These are phyloP conservation scores for Hawksworthiomyces lignivorus DNA, from an alignment of 2,329 filamentous ascomycete genomes.

Conservation along the genomic window DNA sequence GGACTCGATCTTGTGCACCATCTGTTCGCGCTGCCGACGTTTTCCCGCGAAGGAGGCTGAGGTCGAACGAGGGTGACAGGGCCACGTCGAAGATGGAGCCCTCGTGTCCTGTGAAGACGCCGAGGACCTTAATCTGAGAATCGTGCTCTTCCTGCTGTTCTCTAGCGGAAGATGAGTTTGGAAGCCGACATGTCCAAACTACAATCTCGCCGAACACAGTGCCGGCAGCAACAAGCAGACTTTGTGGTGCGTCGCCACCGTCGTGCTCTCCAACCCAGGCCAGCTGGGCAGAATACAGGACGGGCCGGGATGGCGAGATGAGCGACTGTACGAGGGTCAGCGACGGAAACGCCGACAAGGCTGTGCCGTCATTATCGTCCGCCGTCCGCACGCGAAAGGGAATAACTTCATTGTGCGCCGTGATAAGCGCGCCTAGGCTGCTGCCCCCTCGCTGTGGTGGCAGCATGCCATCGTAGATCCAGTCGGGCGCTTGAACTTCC, in stretches of 20 bases:
- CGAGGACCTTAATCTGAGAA: conserved; percentile 35
- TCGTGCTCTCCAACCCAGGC: conserved; percentile 46
- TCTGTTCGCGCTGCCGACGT: too few relatives aligned
- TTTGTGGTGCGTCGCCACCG: neutral
- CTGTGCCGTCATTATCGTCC: too few relatives aligned
- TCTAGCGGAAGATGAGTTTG: too few relatives aligned
- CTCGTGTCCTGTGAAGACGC: conserved; percentile 63
- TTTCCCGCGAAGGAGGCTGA: conserved; percentile 27
- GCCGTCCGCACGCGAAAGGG: conserved; percentile 29
- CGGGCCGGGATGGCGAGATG: conserved; percentile 65
- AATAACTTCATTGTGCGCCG: conserved; percentile 79
- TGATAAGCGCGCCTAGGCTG: conserved; percentile 55
- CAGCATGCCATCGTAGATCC: conserved; percentile 65
- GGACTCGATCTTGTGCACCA: too few relatives aligned
- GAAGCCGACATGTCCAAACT: conserved; percentile 66
- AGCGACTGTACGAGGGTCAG: conserved; percentile 38
- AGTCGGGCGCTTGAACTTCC: conserved; percentile 55
- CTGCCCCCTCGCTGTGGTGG: conserved; percentile 25
- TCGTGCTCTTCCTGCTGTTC: too few relatives aligned
- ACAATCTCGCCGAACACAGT: conserved; percentile 94
- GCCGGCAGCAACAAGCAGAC: conserved; percentile 71
- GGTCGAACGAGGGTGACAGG: conserved; percentile 55
- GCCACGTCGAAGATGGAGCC: conserved; percentile 89
- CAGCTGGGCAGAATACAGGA: conserved; percentile 79
- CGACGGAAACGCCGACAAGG: neutral